phyloP scores from a whole-genome alignment of 352 stramenopile species.

The Phytophthora podocarpi region DNA sequence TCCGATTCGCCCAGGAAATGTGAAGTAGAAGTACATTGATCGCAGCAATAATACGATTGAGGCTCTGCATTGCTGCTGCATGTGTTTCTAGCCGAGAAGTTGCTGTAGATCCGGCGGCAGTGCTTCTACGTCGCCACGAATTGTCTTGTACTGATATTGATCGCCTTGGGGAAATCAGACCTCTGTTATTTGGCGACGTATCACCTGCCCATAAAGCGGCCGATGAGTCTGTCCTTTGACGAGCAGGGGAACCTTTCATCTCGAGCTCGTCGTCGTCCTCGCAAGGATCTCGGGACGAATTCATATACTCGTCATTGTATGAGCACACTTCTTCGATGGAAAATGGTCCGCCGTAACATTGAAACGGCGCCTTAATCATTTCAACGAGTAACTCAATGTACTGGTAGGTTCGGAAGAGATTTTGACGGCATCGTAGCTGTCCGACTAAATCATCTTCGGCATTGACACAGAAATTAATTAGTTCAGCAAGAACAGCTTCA shows the following conservation, averaged over 20 bases:
- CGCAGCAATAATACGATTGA: conserved; percentile 61
- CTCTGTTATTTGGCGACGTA: conserved; percentile 10
- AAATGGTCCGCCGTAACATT: conserved; percentile 63
- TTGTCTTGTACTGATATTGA: conserved; percentile 28
- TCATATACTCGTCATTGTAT: conserved; percentile 53
- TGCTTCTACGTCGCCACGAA: conserved; percentile 37
- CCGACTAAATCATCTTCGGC: conserved; percentile 29
- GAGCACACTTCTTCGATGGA: conserved; percentile 59
- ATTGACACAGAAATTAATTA: conserved; percentile 54
- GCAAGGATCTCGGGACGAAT: conserved; percentile 24
- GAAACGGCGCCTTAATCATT: conserved; percentile 72
- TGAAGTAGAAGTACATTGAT: conserved; percentile 67
- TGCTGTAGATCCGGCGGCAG: conserved; percentile 7
- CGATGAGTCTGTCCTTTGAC: conserved; percentile 16
- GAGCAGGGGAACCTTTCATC: conserved; percentile 28
- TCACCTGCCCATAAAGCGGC: conserved; percentile 1
- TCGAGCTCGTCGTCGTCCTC: conserved; percentile 35
- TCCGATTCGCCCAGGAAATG: conserved; percentile 61
- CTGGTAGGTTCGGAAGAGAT: conserved; percentile 57
- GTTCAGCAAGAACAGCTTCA: conserved; percentile 47
- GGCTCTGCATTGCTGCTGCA: conserved; percentile 47
- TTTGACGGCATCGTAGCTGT: conserved; percentile 46
- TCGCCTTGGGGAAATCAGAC: conserved; percentile 26
- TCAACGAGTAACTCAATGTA: conserved; percentile 70
- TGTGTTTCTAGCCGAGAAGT: conserved; percentile 38